These are phyloP conservation scores for Coleophoma cylindrospora DNA, from an alignment of 2,329 filamentous ascomycete species.

Conservation along the genomic window DNA sequence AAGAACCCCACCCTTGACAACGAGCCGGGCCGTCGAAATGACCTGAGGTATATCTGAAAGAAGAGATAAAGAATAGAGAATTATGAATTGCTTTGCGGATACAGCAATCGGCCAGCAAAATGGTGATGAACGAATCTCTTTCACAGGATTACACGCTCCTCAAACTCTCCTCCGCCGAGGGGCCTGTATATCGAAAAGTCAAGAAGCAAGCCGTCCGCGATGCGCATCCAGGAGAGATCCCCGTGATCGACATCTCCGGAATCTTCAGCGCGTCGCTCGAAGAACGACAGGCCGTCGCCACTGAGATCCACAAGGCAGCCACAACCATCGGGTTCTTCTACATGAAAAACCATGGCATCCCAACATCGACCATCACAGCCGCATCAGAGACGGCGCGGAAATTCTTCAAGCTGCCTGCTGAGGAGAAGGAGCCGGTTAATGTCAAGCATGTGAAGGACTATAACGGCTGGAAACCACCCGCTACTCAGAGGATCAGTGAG, in stretches of 20 bases:
- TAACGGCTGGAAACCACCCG: neutral
- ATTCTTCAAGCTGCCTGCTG: neutral
- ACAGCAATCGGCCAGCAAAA: neutral
- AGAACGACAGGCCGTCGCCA: constrained; percentile 28
- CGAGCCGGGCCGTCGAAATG: too few relatives aligned
- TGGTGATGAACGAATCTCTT: neutral
- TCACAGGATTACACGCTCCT: neutral
- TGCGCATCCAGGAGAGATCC: constrained; percentile 26
- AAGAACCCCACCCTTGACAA: too few relatives aligned
- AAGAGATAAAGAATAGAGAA: too few relatives aligned
- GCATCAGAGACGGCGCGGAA: neutral
- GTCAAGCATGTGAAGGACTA: neutral
- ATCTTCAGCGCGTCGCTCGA: constrained; percentile 27
- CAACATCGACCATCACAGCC: neutral
- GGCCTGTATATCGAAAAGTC: neutral
- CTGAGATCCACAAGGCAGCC: constrained; percentile 28
- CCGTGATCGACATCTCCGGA: constrained; percentile 33
- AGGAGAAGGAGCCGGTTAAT: neutral
- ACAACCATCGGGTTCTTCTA: constrained; percentile 38
- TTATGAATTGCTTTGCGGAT: too few relatives aligned
- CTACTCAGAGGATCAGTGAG: neutral
- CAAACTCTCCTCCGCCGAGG: neutral
- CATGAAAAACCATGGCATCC: constrained; percentile 28
- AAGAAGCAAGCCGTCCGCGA: neutral
- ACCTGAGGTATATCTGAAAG: too few relatives aligned